Base-by-base conservation (phyloP, 2,329 filamentous ascomycete species). In the Penicillium freii region DNA sequence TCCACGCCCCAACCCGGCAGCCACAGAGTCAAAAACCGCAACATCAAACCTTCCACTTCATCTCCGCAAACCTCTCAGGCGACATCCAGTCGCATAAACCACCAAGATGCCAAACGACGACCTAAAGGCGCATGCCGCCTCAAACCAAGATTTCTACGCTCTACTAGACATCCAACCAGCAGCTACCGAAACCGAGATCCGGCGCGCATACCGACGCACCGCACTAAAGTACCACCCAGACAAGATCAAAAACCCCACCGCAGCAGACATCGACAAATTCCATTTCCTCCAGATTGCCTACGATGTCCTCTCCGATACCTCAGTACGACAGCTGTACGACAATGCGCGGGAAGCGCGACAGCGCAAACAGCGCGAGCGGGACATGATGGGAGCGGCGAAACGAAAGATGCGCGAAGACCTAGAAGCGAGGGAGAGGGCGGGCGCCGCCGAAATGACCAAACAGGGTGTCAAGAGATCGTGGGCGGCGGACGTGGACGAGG, bases 211-310 rank as follows among this genome's bases (percentile, higher is more conserved):
- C 81, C 86, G 91, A 58, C 90, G 90, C 67, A 87, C 88, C 31
- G 91, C 91, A 4, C 81, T 96, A n/a, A 91, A 91, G 69, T 91
- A 92, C 79, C 93, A 97, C 74, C 93, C 93, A 1, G 93, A 97
- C 81, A 96, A 97, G 77, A 87, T 92, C 54, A 84, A 87, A 62
- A 85, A 84, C 51, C 78, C 82, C 38, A 91, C 88, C 4, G 75
- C 77, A 5, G 77, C 77, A 66, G 91, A 94, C 64, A 82, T 90
- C 45, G 87, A 87, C 55, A 90, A 89, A 69, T 97, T 95, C 80
- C 90, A 96, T 74, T 81, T 89, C 1, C 86, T 96, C 57, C 89
- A 92, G 69, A 89, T 89, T 60, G 92, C 91, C n/a, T 86, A 91
- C 71, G 91, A 95, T 75, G 84, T 97, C 2, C 84, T 97, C 3